These are phyloP conservation scores for Arachis stenosperma DNA, from an alignment of 306 rosid genomes.

Conservation along the genomic window DNA sequence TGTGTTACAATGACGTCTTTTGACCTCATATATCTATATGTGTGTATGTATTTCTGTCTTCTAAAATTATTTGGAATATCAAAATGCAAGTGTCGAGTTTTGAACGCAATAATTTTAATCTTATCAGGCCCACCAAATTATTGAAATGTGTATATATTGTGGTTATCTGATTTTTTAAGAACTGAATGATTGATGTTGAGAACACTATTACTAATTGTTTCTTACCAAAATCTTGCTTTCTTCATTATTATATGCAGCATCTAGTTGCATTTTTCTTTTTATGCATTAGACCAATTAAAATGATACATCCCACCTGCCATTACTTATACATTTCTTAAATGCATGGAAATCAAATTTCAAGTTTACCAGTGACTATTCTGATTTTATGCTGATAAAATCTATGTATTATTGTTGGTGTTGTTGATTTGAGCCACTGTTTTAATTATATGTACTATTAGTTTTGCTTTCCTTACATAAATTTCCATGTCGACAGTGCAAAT, in stretches of 20 bases:
- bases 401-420: slow-evolving; percentile 23
- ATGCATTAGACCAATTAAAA: neutral
- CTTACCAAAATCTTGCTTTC: neutral
- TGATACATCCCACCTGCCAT: neutral
- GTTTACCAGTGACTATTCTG: slow-evolving; percentile 1
- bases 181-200: neutral
- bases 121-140: neutral
- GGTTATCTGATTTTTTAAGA: neutral
- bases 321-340: neutral
- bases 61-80: neutral
- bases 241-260: neutral
- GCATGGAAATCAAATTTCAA: neutral
- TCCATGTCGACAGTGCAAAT: slow-evolving; percentile 65
- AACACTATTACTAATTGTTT: neutral
- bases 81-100: neutral
- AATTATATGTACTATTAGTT: neutral
- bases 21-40: too few species aligned
- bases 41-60: too few species aligned
- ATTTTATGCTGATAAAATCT: neutral
- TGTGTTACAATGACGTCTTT: neutral
- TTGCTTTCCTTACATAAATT: slow-evolving; percentile 15
- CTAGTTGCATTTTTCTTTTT: slow-evolving; percentile 7
- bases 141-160: neutral
- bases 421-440: slow-evolving; percentile 17
- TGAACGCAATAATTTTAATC: slow-evolving; percentile 9